phyloP scores from a whole-genome alignment of 805 yeast genomes.

The Candida silvatica region DNA sequence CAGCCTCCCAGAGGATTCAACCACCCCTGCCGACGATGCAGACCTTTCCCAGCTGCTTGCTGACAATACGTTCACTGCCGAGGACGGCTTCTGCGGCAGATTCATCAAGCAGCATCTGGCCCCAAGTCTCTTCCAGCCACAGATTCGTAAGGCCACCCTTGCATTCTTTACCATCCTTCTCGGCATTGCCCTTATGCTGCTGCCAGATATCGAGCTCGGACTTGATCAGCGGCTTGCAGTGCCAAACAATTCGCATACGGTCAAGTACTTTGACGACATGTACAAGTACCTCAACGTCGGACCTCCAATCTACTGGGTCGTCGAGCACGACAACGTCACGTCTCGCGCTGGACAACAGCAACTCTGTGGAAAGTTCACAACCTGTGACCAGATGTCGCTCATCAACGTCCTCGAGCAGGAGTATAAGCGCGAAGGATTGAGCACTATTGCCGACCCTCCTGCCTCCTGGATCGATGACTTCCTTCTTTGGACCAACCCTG shows the following conservation, averaged over 20 bases:
- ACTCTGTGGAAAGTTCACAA: slow-evolving; percentile 80
- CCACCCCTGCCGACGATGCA: slow-evolving; percentile 4
- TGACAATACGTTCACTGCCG: slow-evolving; percentile 7
- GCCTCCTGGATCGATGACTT: slow-evolving; percentile 94
- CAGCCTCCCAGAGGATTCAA: slow-evolving; percentile 9
- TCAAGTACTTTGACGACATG: slow-evolving; percentile 71
- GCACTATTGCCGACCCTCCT: slow-evolving; percentile 72
- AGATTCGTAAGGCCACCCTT: slow-evolving; percentile 39
- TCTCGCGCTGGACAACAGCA: slow-evolving; percentile 53
- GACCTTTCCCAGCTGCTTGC: slow-evolving; percentile 17
- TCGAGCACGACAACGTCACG: slow-evolving; percentile 61
- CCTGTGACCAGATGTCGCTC: slow-evolving; percentile 72
- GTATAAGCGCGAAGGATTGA: slow-evolving; percentile 50
- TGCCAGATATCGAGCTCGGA: slow-evolving; percentile 70
- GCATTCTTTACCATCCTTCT: slow-evolving; percentile 52
- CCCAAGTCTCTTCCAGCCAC: slow-evolving; percentile 44
- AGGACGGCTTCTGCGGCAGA: slow-evolving; percentile 26
- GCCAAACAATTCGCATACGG: slow-evolving; percentile 74
- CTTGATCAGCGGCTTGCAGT: slow-evolving; percentile 86
- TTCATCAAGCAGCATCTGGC: slow-evolving; percentile 45
- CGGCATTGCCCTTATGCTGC: slow-evolving; percentile 56
- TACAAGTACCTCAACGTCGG: slow-evolving; percentile 73
- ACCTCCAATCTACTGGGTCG: slow-evolving; percentile 85
- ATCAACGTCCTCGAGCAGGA: slow-evolving; percentile 83
- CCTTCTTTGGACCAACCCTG: slow-evolving; percentile 79